Base-by-base conservation (phyloP, 192 early-diverging fungal species). In the Gorgonomyces haynaldii region DNA sequence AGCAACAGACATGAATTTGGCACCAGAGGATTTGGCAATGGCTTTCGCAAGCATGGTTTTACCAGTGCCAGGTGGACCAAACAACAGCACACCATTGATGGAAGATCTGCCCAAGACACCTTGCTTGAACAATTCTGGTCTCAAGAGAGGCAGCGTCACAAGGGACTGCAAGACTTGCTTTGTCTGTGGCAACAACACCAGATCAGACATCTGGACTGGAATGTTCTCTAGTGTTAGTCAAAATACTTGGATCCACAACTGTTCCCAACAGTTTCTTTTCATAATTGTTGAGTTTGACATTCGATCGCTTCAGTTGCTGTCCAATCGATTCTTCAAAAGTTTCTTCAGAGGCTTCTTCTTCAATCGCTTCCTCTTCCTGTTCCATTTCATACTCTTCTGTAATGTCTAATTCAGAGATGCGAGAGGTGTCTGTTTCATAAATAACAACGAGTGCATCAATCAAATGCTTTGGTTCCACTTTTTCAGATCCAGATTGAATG, bases 1-100 rank as follows among this genome's bases (percentile, higher is more conserved):
- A 41, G 90, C 86, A 57, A 99, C 72, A 55, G 83, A 88, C 66
- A 99, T 95, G 59, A 99, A 99, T 4, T 82, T 86, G 0, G 96
- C 96, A 27, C 83, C 83, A 25, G 85, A 89, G 55, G 86, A 85
- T 47, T 87, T 89, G 5, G 76, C 76, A 19, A 76, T 58, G 8
- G 76, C 69, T 43, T 67, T 67, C 3, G 66, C 72, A 4, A 78
- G 61, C 58, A 73, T 52, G 5, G 74, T 70, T 40, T 65, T 68
- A 28, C 61, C 56, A 2, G 57, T 68, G 2, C 67, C 74, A 6
- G 74, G 74, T 4, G 76, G 76, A 3, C 76, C 76, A 52, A 76
- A 78, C 26, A 78, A 60, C 15, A 78, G 57, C 12, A 78, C 60
- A n/a, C 76, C 76, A 36, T 65, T 54, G 10, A 70, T 60, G 26